Base-by-base conservation (phyloP, 1,284 basidiomycete genomes). In the Coriolopsis trogii region DNA sequence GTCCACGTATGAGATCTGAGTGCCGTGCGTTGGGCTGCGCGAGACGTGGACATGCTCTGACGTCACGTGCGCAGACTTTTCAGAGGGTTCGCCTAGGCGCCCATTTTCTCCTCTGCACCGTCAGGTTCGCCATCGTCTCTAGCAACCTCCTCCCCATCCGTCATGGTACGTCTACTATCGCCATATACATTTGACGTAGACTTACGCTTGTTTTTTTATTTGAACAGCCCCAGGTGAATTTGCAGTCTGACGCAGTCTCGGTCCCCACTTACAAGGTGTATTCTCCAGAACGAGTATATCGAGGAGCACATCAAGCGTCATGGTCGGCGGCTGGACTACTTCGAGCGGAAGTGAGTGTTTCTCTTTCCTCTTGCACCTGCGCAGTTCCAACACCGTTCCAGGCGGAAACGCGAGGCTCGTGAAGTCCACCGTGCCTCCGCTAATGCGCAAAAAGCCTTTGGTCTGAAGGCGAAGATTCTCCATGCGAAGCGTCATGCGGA, bases 401-500 rank as follows among this genome's bases (percentile, higher is more conserved):
- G 95, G 74, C 95, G 97, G 48, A 99, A 99, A 77, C 82, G 87
- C 52, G 89, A 92, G 63, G 97, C 97, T 51, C 90, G 97, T 70
- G 82, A 85, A 47, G 91, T 80, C n/a, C 97, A 99, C 75, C 88
- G 88, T 63, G 76, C 84, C 20, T 98, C 96, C 31, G 85, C 89
- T 15, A 77, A 86, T 51, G 93, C 95, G 13, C 95, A 98, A 75
- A 95, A 96, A 71, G 85, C 92, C 37, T 95, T 95, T 63, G 97
- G 97, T 74, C 80, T 98, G 64, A 98, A 98, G 78, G 97, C 95
- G 65, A 99, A 99, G 76, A 80, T 99, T 38, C 85, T 98, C 28
- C 97, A 99, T 70, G 93, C 93, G 49, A 95, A 91, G 73, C 89
- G 95, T 53, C 93, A 98, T 73, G 85, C 93, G 33, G 93, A 99